Evolutionary conservation across 352 stramenopile species (phyloP).

Genomic region (Globisporangium megalacanthum): DNA sequence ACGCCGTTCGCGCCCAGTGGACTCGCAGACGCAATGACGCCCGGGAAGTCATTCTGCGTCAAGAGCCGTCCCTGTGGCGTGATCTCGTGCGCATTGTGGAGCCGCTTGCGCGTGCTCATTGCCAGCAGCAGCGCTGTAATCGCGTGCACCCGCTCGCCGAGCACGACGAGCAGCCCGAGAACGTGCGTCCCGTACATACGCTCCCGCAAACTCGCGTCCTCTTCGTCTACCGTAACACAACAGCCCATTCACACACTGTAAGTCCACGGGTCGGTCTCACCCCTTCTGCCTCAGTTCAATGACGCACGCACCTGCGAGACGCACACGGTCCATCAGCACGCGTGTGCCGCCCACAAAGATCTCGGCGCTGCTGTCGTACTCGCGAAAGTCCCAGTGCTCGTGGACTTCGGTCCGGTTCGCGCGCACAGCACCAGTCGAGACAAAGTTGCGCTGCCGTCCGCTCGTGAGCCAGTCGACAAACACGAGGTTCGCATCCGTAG

Average conservation of each 20-base stretch:
- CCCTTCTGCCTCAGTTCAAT: not conserved
- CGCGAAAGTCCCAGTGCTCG: slow-evolving; percentile 75
- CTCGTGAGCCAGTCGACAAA: slow-evolving; percentile 85
- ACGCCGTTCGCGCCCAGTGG: slow-evolving; percentile 50
- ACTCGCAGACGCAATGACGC: slow-evolving; percentile 71
- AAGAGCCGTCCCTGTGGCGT: slow-evolving; percentile 62
- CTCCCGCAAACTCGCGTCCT: slow-evolving; percentile 50
- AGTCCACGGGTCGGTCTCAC: slow-evolving; percentile 7
- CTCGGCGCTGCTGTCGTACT: slow-evolving; percentile 64
- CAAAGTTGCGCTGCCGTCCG: slow-evolving; percentile 75
- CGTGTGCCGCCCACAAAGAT: slow-evolving; percentile 47
- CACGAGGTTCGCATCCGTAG: slow-evolving; percentile 48
- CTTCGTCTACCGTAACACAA: slow-evolving; percentile 37
- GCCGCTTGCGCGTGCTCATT: slow-evolving; percentile 63
- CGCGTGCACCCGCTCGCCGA: slow-evolving; percentile 44
- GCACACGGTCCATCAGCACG: slow-evolving; percentile 64
- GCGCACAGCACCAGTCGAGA: slow-evolving; percentile 48
- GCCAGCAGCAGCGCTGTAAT: slow-evolving; percentile 55
- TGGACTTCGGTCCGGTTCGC: slow-evolving; percentile 60
- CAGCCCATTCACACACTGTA: too few species aligned
- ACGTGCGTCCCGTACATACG: slow-evolving; percentile 78
- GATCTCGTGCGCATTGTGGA: slow-evolving; percentile 66
- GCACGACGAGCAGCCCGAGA: slow-evolving; percentile 60
- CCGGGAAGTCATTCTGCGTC: slow-evolving; percentile 32
- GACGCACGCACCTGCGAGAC: slow-evolving; percentile 37